Evolutionary conservation across 495 filamentous ascomycete genomes (phyloP), one percentile per base, ranked within the genome.

Genomic region (Endocarpon pusillum): DNA sequence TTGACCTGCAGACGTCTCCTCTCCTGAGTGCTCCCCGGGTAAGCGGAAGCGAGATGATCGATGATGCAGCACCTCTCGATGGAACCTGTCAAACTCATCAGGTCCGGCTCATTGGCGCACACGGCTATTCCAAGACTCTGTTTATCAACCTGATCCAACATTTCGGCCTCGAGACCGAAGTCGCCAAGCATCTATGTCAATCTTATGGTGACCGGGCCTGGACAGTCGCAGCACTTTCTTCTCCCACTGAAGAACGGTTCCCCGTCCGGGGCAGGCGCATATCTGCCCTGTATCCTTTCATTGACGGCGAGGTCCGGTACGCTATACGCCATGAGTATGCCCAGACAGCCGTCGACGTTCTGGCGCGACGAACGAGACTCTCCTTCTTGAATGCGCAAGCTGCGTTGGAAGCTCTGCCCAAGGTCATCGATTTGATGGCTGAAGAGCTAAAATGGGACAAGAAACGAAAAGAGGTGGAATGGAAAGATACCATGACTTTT

Each of bases 101-200:
- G 40, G 79, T 94, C 35, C 77, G 83, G 25, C 64, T 97, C 21
- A 66, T 96, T 42, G 89, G 89, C 47, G 89, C 89, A 2, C 89
- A 97, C 54, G 87, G 89, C 36, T 96, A 72, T 60, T 80, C 73
- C 48, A 86, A 92, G 53, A 97, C 86, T 2, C 72, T 97, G 14
- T 97, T 96, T 58, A 97, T 97, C 70, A 87, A 92, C 57, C 66
- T 97, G 8, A 93, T 97, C 52, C 89, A 97, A 53, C 84, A 94
- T 59, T 96, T 83, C 49, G 89, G 89, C 39, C 58, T 97, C 39
- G 89, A 96, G 55, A 94, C 82, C 26, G 84, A 92, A 44, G 86
- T 96, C 14, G 89, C 89, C 11, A 77, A 83, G 57, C 85, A 97
- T 55, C 67, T 97, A 14, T 78, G 78, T 1, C 65, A 75, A 40